Evolutionary conservation across 2,329 filamentous ascomycete genomes (phyloP).

Genomic region (Botrytis medusae): DNA sequence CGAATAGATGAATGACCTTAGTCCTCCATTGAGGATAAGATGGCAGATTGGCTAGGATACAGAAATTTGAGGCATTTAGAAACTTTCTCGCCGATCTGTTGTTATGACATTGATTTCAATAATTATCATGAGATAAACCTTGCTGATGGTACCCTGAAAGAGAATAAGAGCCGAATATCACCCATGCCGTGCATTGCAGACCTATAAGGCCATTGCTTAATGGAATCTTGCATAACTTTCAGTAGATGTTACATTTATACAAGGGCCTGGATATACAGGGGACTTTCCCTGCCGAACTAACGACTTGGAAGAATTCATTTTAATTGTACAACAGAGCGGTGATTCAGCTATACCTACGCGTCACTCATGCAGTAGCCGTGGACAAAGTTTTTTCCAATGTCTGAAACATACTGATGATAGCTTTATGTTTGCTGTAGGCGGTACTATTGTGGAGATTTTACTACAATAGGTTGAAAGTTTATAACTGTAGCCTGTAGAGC

Average conservation of each 20-base stretch:
- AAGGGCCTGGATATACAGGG: background rate
- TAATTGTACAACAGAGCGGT: background rate
- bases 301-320: background rate
- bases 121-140: background rate
- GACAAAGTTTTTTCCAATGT: background rate
- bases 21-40: background rate
- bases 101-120: background rate
- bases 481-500: constrained; percentile 1
- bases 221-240: background rate
- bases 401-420: background rate
- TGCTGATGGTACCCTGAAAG: background rate
- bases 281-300: background rate
- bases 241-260: background rate
- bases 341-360: background rate
- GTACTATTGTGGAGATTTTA: background rate
- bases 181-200: background rate
- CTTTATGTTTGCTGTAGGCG: background rate
- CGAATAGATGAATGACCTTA: constrained; percentile 3
- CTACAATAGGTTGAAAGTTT: background rate
- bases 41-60: constrained; percentile 4
- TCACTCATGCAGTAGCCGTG: constrained; percentile 1
- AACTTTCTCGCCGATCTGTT: background rate
- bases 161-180: background rate
- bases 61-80: constrained; percentile 1
- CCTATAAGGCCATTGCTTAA: background rate